phyloP scores from a whole-genome alignment of 2,329 filamentous ascomycete genomes.

The Aspergillus hiratsukae region DNA sequence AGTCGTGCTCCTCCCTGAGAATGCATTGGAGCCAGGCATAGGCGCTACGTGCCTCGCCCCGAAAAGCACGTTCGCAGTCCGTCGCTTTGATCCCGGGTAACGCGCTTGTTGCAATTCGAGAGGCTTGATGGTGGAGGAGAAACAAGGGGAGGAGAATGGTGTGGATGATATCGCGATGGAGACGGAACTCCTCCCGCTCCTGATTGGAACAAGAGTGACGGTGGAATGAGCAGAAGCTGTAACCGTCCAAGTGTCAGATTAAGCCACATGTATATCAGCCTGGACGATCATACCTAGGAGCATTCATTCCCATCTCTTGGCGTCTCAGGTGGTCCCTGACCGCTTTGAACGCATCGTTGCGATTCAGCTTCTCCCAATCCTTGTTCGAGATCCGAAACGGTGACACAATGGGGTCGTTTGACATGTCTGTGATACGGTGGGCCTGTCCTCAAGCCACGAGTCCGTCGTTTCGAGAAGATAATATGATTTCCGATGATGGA shows the following conservation, averaged over 20 bases:
- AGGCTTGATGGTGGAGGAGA: slow-evolving; percentile 53
- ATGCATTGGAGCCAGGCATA: slow-evolving; percentile 59
- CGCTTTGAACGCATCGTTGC: slow-evolving; percentile 32
- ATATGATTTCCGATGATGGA: background rate
- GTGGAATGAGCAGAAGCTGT: slow-evolving; percentile 36
- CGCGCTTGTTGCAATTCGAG: slow-evolving; percentile 47
- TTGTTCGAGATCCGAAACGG: slow-evolving; percentile 32
- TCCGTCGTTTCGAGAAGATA: background rate
- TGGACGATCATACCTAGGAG: slow-evolving; percentile 23
- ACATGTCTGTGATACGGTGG: slow-evolving; percentile 11
- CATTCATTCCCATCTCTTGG: slow-evolving; percentile 32
- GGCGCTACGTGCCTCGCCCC: slow-evolving; percentile 52
- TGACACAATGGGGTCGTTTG: slow-evolving; percentile 10
- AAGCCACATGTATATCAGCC: background rate
- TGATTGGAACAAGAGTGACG: slow-evolving; percentile 25
- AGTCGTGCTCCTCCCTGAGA: slow-evolving; percentile 53
- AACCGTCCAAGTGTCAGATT: background rate
- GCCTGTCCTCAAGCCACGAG: background rate
- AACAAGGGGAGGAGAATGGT: slow-evolving; percentile 56
- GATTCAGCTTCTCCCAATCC: slow-evolving; percentile 27
- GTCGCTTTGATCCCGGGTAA: slow-evolving; percentile 46
- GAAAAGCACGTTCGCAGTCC: slow-evolving; percentile 55
- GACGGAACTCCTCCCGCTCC: slow-evolving; percentile 37
- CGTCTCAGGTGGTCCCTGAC: slow-evolving; percentile 32
- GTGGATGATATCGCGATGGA: slow-evolving; percentile 57